Conservation (phyloP, 495 filamentous ascomycete species). For the Terfezia claveryi region DNA sequence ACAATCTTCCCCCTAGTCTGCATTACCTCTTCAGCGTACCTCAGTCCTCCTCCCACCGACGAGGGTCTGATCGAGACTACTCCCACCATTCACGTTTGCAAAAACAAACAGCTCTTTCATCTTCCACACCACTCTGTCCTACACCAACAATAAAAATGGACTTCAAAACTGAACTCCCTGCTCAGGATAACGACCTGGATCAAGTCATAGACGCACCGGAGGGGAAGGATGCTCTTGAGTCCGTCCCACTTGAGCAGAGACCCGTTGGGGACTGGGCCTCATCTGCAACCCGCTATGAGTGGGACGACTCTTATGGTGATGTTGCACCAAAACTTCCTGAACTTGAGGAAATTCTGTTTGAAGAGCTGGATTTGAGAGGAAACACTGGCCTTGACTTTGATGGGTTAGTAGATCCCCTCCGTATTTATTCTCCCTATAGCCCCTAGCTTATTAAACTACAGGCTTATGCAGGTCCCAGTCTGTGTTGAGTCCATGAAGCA, state of each 20-base stretch:
- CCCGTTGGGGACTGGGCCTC: conserved; percentile 26
- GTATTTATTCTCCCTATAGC: too few species aligned
- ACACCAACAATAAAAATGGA: too few species aligned
- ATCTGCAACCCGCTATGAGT: conserved; percentile 52
- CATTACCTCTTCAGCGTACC: too few species aligned
- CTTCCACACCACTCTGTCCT: too few species aligned
- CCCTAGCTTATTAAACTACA: conserved; percentile 9
- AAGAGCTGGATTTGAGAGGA: conserved; percentile 23
- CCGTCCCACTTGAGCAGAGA: conserved; percentile 6
- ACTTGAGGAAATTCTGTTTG: conserved; percentile 56
- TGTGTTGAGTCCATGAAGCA: conserved; percentile 33
- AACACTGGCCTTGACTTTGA: conserved; percentile 28
- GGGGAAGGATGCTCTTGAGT: conserved; percentile 16
- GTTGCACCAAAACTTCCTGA: conserved; percentile 44
- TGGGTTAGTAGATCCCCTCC: conserved; percentile 20
- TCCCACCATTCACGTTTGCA: too few species aligned
- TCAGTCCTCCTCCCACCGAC: too few species aligned
- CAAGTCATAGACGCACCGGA: conserved; percentile 34
- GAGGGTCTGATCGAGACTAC: too few species aligned
- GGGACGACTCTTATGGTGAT: conserved; percentile 67
- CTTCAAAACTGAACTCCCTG: conserved; percentile 4
- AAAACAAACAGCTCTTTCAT: too few species aligned
- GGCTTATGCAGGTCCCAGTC: conserved; percentile 35
- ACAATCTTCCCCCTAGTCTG: too few species aligned
- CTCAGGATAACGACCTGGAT: conserved; percentile 31